A percentile compares a stretch with the other conserved stretches of the same genome.
phyloP scores from a whole-genome alignment of 257 asterid species.

The Solanum sejunctum region DNA sequence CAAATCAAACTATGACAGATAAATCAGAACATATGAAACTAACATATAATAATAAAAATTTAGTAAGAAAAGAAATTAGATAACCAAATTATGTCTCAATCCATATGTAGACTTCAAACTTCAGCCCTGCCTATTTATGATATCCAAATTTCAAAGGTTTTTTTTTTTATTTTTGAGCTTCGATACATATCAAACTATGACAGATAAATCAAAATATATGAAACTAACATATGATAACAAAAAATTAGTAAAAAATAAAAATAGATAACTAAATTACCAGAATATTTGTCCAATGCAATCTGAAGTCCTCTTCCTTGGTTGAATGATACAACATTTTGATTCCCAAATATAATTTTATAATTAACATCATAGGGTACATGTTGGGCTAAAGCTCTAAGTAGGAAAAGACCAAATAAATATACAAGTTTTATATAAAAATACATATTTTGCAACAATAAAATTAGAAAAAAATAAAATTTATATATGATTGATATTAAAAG shows the following conservation, averaged over 20 bases:
- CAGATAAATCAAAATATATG: not conserved
- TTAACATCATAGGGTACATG: constrained; percentile 14
- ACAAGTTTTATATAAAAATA: not conserved
- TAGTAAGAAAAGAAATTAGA: not conserved
- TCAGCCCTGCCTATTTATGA: not conserved
- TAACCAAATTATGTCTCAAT: not conserved
- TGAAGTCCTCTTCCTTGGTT: constrained; percentile 36
- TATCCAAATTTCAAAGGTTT: not conserved
- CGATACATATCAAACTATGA: not conserved
- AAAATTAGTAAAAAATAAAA: not conserved
- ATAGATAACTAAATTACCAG: constrained; percentile 19
- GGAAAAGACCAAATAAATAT: not conserved
- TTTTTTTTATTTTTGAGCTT: not conserved
- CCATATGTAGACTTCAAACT: not conserved
- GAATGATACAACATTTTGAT: constrained; percentile 15
- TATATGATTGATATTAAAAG: not conserved
- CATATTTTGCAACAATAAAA: not conserved
- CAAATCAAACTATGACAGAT: not conserved
- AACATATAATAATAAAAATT: not conserved
- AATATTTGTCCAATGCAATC: constrained; percentile 31
- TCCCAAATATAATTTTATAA: constrained; percentile 38
- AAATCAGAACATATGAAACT: not conserved
- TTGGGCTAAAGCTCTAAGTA: not conserved
- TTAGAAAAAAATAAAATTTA: not conserved
- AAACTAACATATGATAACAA: not conserved